phyloP scores from a whole-genome alignment of 2,329 filamentous ascomycete species.

The Tolypocladium cylindrosporum region DNA sequence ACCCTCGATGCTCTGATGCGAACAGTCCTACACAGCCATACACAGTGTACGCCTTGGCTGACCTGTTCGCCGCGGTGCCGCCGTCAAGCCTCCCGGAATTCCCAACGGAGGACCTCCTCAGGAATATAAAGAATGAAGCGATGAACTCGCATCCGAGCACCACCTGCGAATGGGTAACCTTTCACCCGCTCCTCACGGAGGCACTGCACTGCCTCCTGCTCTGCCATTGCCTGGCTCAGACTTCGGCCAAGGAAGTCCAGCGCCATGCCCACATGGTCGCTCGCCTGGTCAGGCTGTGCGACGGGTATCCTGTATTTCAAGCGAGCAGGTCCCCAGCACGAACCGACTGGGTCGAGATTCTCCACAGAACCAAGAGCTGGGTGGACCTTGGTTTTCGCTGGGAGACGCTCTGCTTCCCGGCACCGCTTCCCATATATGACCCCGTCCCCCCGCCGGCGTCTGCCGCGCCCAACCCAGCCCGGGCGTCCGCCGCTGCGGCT shows the following conservation, averaged over 20 bases:
- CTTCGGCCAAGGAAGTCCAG: slow-evolving; percentile 64
- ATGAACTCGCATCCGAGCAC: slow-evolving; percentile 10
- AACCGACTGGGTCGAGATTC: slow-evolving; percentile 70
- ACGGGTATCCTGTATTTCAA: slow-evolving; percentile 75
- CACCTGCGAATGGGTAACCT: slow-evolving; percentile 42
- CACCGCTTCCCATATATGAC: slow-evolving; percentile 34
- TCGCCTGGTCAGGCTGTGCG: slow-evolving; percentile 60
- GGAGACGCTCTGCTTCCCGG: slow-evolving; percentile 60
- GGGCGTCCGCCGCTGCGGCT: slow-evolving; percentile 9
- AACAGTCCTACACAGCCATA: slow-evolving; percentile 18
- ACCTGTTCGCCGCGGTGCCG: slow-evolving; percentile 61
- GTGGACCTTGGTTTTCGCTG: slow-evolving; percentile 54
- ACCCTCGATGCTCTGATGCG: slow-evolving; percentile 25
- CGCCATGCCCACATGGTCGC: slow-evolving; percentile 78
- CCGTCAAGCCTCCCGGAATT: slow-evolving; percentile 59
- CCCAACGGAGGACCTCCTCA: slow-evolving; percentile 35
- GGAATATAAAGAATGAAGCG: slow-evolving; percentile 10
- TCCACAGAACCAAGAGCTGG: slow-evolving; percentile 60
- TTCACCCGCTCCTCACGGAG: slow-evolving; percentile 71
- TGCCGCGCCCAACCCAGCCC: slow-evolving; percentile 9
- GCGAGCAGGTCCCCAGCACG: slow-evolving; percentile 60
- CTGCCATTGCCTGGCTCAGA: slow-evolving; percentile 71
- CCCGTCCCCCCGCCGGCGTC: not conserved
- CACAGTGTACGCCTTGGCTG: slow-evolving; percentile 37
- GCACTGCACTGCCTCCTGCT: slow-evolving; percentile 70